Conservation (phyloP, 1,139 yeast genomes). For the Candida dubliniensis region DNA sequence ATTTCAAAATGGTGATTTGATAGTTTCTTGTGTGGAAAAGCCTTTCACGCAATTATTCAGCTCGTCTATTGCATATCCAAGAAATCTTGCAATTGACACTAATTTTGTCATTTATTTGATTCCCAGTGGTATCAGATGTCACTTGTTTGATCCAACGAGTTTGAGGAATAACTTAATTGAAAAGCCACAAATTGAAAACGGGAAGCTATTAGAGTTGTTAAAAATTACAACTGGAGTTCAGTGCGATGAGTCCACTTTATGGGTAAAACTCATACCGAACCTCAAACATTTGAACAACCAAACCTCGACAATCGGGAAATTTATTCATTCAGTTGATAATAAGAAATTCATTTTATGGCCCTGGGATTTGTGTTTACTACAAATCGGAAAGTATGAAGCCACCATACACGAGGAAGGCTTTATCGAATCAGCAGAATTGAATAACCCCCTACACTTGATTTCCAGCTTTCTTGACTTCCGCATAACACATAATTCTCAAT, state of each 20-base stretch:
- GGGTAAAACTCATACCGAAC: conserved; percentile 72
- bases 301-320: conserved; percentile 62
- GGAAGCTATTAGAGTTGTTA: conserved; percentile 47
- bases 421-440: conserved; percentile 3
- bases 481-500: conserved; percentile 23
- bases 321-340: conserved; percentile 51
- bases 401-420: conserved; percentile 2
- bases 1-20: conserved; percentile 52
- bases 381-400: conserved; percentile 37
- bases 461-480: conserved; percentile 40
- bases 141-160: conserved; percentile 39
- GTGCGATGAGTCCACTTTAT: conserved; percentile 22
- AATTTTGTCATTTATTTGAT: conserved; percentile 59
- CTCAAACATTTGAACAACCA: conserved; percentile 66
- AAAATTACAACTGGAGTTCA: conserved; percentile 57
- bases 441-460: conserved; percentile 36
- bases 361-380: conserved; percentile 59
- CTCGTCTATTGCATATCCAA: conserved; percentile 19
- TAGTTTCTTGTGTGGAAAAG: conserved; percentile 30
- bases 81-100: conserved; percentile 19
- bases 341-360: conserved; percentile 72
- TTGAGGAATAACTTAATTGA: conserved; percentile 14
- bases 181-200: conserved; percentile 30
- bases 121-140: conserved; percentile 77
- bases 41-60: conserved; percentile 32